phyloP scores from a whole-genome alignment of 306 rosid genomes.

The Trifolium repens region DNA sequence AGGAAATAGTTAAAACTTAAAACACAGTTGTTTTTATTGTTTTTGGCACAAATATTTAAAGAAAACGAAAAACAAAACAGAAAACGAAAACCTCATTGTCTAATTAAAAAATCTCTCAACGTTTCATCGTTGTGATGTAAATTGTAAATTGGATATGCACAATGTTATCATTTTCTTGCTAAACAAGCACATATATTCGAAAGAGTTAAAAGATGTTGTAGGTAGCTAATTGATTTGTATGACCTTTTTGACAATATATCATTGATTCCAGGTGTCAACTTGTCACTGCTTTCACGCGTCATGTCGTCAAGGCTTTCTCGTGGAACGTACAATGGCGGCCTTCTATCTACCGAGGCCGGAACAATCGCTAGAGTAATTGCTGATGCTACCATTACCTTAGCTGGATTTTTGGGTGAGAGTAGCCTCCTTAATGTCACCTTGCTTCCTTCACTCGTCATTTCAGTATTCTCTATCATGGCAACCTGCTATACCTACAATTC shows the following conservation, averaged over 20 bases:
- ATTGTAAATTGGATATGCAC: background rate
- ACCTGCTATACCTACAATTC: slow-evolving; percentile 94
- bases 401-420: slow-evolving; percentile 75
- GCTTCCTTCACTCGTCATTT: slow-evolving; percentile 82
- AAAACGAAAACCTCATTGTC: too few relatives aligned
- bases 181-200: too few relatives aligned
- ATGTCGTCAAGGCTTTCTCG: slow-evolving; percentile 99
- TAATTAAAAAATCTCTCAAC: too few relatives aligned
- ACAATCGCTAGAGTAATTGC: slow-evolving; percentile 93
- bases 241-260: background rate
- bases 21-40: too few relatives aligned
- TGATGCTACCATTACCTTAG: slow-evolving; percentile 86
- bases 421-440: slow-evolving; percentile 81
- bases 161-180: too few relatives aligned
- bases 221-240: too few relatives aligned
- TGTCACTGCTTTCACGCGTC: slow-evolving; percentile 92
- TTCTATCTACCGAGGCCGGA: slow-evolving; percentile 95
- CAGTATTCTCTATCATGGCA: slow-evolving; percentile 77
- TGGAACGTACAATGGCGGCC: slow-evolving; percentile 91
- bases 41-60: too few relatives aligned
- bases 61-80: too few relatives aligned
- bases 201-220: too few relatives aligned
- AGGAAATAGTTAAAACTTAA: too few relatives aligned
- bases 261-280: slow-evolving; percentile 76
- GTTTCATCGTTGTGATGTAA: background rate